A percentile compares a stretch with the other conserved stretches of the same genome.
phyloP scores from a whole-genome alignment of 2,329 filamentous ascomycete genomes.

The Exophiala aquamarina region DNA sequence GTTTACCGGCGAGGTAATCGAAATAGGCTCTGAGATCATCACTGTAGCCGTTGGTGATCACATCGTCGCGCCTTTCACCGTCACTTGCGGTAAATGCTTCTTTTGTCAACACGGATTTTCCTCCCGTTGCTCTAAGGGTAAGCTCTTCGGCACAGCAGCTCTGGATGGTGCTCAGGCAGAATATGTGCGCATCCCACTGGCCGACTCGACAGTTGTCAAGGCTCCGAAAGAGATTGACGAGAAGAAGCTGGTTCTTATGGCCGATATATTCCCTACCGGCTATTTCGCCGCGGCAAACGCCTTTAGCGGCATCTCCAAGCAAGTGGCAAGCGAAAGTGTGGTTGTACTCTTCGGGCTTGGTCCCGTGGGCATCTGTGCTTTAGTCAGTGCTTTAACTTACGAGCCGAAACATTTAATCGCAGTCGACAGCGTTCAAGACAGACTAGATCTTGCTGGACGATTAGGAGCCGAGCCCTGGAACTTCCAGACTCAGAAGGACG shows the following conservation, averaged over 20 bases:
- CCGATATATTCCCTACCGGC: slow-evolving; percentile 83
- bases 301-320: neutral
- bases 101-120: slow-evolving; percentile 77
- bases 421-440: slow-evolving; percentile 45
- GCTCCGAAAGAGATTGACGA: slow-evolving; percentile 65
- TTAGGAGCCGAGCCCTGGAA: slow-evolving; percentile 14
- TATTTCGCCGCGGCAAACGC: slow-evolving; percentile 41
- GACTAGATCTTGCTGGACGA: slow-evolving; percentile 41
- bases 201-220: slow-evolving; percentile 74
- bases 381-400: slow-evolving; percentile 39
- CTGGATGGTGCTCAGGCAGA: slow-evolving; percentile 80
- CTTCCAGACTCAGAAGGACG: slow-evolving; percentile 55
- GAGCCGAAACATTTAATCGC: slow-evolving; percentile 39
- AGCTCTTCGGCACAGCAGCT: slow-evolving; percentile 67
- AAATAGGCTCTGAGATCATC: slow-evolving; percentile 67
- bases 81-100: slow-evolving; percentile 68
- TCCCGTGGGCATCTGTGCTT: slow-evolving; percentile 80
- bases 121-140: slow-evolving; percentile 69
- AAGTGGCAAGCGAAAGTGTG: slow-evolving; percentile 2
- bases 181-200: slow-evolving; percentile 76
- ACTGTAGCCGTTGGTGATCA: slow-evolving; percentile 71
- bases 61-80: slow-evolving; percentile 80
- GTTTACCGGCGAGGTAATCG: slow-evolving; percentile 74
- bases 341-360: slow-evolving; percentile 86
- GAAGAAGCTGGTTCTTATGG: slow-evolving; percentile 74